Conservation (phyloP, 2,329 filamentous ascomycete species). For the Cadophora gregata region DNA sequence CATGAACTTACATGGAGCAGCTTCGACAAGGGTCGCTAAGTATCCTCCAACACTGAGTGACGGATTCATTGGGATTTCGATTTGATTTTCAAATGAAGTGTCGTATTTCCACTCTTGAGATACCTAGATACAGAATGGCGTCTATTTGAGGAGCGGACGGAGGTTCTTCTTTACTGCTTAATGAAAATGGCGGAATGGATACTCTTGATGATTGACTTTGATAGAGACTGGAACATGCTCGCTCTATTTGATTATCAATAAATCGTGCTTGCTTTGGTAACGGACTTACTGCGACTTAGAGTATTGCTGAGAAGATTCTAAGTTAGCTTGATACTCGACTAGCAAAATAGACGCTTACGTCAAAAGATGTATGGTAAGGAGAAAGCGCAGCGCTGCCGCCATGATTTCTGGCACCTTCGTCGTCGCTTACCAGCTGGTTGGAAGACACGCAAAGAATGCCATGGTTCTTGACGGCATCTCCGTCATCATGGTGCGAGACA, state of each 20-base stretch:
- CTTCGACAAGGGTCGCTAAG: background rate
- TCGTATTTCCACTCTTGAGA: constrained; percentile 13
- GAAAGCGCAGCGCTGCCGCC: background rate
- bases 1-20: constrained; percentile 5
- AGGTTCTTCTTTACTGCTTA: background rate
- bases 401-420: background rate
- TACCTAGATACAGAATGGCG: constrained; percentile 13
- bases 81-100: background rate
- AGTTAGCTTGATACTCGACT: background rate
- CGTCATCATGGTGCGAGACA: background rate
- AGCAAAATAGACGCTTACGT: background rate
- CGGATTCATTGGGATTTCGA: constrained; percentile 1
- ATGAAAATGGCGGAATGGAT: constrained; percentile 8
- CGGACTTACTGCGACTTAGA: background rate
- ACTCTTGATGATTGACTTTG: background rate
- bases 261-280: background rate
- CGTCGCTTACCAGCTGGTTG: background rate
- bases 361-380: background rate
- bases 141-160: constrained; percentile 11
- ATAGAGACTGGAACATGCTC: background rate
- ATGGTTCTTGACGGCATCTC: background rate
- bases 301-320: background rate
- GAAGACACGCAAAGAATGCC: background rate
- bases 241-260: background rate
- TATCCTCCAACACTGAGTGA: constrained; percentile 3